A percentile compares a stretch with the other conserved stretches of the same genome.
Conservation (phyloP, 2,329 filamentous ascomycete species). For the Laburnicola sp. region DNA sequence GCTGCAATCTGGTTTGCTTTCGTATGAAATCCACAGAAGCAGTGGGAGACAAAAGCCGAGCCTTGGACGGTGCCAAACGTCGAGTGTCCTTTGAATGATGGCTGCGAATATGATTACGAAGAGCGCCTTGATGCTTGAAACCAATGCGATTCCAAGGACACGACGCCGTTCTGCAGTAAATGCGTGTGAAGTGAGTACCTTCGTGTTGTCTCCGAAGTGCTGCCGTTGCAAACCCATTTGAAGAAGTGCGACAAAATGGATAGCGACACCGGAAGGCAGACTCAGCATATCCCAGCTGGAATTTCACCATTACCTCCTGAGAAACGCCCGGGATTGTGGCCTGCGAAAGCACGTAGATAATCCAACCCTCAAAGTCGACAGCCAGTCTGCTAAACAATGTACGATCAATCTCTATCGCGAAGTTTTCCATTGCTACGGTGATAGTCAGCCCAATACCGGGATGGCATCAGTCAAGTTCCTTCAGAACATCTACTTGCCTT, state of each 20-base stretch:
- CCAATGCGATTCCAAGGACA: constrained; percentile 11
- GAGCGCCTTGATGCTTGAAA: constrained; percentile 5
- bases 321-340: background rate
- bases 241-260: constrained; percentile 6
- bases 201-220: constrained; percentile 9
- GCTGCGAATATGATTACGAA: constrained; percentile 8
- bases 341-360: background rate
- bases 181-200: constrained; percentile 3
- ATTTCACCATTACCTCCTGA: constrained; percentile 1
- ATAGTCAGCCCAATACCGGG: background rate
- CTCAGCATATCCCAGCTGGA: constrained; percentile 14
- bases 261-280: constrained; percentile 17
- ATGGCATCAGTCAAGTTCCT: no score
- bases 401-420: constrained; percentile 2
- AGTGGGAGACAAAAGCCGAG: no score
- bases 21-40: no score
- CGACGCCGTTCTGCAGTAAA: constrained; percentile 8
- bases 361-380: background rate
- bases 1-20: no score
- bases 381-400: constrained; percentile 11
- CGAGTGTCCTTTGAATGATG: background rate
- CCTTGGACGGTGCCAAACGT: no score
- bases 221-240: constrained; percentile 7
- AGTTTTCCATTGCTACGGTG: constrained; percentile 6
- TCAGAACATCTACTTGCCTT: no score